These are phyloP conservation scores for Immersiella caudata DNA, from an alignment of 495 filamentous ascomycete genomes.

Conservation along the genomic window DNA sequence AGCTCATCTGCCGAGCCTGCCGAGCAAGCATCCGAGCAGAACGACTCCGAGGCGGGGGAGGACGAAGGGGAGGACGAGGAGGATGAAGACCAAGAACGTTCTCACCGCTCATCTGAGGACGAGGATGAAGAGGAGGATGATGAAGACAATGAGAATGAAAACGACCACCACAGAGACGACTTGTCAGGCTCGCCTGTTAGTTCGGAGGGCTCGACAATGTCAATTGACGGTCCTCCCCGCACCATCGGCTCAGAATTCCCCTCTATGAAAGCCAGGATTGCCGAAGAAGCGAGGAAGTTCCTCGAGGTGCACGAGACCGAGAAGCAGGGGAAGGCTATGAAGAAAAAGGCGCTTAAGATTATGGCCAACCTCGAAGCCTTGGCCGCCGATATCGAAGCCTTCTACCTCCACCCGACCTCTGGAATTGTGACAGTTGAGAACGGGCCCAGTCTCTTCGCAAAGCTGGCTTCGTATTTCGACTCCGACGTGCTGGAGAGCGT, in stretches of 20 bases:
- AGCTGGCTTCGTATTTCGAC: slow-evolving; percentile 84
- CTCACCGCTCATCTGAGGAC: slow-evolving; percentile 35
- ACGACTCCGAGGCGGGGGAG: slow-evolving; percentile 44
- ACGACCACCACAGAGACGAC: slow-evolving; percentile 58
- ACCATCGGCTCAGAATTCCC: slow-evolving; percentile 54
- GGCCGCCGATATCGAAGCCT: slow-evolving; percentile 68
- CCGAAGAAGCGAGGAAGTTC: slow-evolving; percentile 75
- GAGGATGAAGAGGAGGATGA: slow-evolving; percentile 60
- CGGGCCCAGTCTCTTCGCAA: slow-evolving; percentile 69
- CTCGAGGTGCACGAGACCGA: slow-evolving; percentile 80
- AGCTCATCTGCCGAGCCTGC: slow-evolving; percentile 1
- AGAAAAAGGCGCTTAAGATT: slow-evolving; percentile 75
- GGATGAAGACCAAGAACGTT: slow-evolving; percentile 48
- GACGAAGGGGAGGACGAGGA: slow-evolving; percentile 44
- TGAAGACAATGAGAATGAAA: slow-evolving; percentile 56
- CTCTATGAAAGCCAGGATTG: slow-evolving; percentile 73
- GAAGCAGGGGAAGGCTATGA: slow-evolving; percentile 67
- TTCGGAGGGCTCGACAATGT: slow-evolving; percentile 61
- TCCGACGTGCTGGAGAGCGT: slow-evolving; percentile 86
- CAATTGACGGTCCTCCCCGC: slow-evolving; percentile 52
- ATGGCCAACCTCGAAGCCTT: slow-evolving; percentile 71
- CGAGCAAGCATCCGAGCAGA: slow-evolving; percentile 18
- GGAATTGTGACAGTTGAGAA: slow-evolving; percentile 47
- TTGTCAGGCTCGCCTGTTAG: slow-evolving; percentile 71
- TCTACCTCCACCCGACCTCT: slow-evolving; percentile 61